These are phyloP conservation scores for Mycena leptocephala DNA, from an alignment of 768 basidiomycete species.

Conservation along the genomic window DNA sequence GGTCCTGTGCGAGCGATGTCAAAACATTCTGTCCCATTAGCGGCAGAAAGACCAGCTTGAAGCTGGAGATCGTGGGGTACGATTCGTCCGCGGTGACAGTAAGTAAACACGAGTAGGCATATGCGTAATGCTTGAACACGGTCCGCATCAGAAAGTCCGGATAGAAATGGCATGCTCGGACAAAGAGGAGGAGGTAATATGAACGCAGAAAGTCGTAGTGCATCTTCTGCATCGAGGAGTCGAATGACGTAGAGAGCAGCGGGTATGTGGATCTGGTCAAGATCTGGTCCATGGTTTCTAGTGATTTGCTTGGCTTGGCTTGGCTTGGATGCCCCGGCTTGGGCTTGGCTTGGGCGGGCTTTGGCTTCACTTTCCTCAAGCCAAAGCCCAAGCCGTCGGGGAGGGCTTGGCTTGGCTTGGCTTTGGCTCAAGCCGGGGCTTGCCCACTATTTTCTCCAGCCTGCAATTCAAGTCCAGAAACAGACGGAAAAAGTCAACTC, in stretches of 20 bases:
- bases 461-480: no score
- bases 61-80: constrained; percentile 2
- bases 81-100: neutral
- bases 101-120: neutral
- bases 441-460: no score
- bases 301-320: no score
- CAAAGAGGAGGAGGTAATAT: neutral
- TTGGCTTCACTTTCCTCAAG: no score
- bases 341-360: no score
- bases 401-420: no score
- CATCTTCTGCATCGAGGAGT: neutral
- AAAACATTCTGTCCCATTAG: neutral
- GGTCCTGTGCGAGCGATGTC: neutral
- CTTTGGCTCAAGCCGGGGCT: no score
- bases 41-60: neutral
- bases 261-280: no score
- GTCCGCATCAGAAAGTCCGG: neutral
- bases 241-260: neutral
- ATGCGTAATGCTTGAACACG: neutral
- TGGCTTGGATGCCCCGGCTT: no score
- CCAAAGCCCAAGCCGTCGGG: no score
- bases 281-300: no score
- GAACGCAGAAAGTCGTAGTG: neutral
- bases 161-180: neutral
- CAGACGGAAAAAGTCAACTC: no score